Evolutionary conservation across 2,329 filamentous ascomycete species (phyloP).

Genomic region (Cytospora leucostoma): DNA sequence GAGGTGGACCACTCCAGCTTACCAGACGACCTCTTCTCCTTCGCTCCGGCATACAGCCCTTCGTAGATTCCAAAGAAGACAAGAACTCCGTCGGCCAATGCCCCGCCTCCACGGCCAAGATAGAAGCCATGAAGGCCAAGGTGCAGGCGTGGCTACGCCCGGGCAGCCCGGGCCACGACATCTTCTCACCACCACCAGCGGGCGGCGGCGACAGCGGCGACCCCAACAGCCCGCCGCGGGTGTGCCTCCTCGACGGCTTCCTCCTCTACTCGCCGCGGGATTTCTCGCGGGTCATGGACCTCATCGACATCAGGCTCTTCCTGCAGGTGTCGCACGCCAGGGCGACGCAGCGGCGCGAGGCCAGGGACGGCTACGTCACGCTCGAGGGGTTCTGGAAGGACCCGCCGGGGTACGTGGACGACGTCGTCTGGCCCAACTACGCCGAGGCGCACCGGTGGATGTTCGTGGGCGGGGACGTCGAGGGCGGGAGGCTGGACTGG

Average conservation of each 20-base stretch:
- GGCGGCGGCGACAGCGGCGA: conserved; percentile 8
- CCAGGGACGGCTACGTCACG: conserved; percentile 75
- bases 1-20: neutral
- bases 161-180: conserved; percentile 45
- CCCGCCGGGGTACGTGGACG: conserved; percentile 90
- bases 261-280: conserved; percentile 67
- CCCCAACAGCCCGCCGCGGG: conserved; percentile 36
- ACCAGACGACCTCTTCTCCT: conserved; percentile 21
- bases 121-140: conserved; percentile 48
- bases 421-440: conserved; percentile 96
- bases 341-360: conserved; percentile 67
- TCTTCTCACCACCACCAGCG: conserved; percentile 30
- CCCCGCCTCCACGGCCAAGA: conserved; percentile 51
- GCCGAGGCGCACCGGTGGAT: conserved; percentile 78
- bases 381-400: conserved; percentile 93
- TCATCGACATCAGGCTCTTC: conserved; percentile 77
- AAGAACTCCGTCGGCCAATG: conserved; percentile 60
- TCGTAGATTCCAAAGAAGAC: conserved; percentile 60
- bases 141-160: conserved; percentile 51
- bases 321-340: conserved; percentile 67
- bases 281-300: conserved; percentile 56
- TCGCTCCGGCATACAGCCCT: conserved; percentile 41
- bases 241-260: conserved; percentile 87
- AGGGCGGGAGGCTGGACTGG: conserved; percentile 51
- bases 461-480: conserved; percentile 70